A percentile compares a stretch with the other conserved stretches of the same genome.
phyloP scores from a whole-genome alignment of 768 basidiomycete genomes.

The Mycena alexandri region DNA sequence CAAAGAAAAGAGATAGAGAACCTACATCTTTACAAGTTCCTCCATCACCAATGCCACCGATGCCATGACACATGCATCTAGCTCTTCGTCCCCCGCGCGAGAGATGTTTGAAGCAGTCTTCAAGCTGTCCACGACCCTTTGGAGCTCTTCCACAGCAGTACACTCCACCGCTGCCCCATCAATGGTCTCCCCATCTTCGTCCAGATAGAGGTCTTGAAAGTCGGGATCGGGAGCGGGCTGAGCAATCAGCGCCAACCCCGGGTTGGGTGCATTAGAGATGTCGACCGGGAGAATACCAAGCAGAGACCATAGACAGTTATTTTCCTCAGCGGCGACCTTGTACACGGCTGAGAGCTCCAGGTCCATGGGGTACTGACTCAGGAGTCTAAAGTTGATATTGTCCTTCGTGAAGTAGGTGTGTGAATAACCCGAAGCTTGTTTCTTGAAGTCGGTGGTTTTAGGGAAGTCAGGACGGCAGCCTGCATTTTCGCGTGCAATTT shows the following conservation, averaged over 20 bases:
- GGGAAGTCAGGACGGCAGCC: too few relatives aligned
- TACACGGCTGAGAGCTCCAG: neutral
- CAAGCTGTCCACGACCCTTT: neutral
- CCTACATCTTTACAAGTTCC: slow-evolving; percentile 9
- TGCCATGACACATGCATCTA: slow-evolving; percentile 22
- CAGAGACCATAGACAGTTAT: slow-evolving; percentile 4
- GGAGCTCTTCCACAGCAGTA: neutral
- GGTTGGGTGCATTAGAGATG: neutral
- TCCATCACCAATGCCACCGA: slow-evolving; percentile 16
- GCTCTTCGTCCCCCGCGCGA: slow-evolving; percentile 11
- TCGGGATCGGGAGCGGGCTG: neutral
- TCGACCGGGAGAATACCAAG: slow-evolving; percentile 2
- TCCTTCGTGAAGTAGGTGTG: too few relatives aligned
- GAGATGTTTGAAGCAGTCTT: too few relatives aligned
- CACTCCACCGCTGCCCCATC: neutral
- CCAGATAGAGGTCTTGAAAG: neutral
- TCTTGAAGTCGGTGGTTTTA: too few relatives aligned
- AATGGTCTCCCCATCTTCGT: neutral
- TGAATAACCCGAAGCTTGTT: too few relatives aligned
- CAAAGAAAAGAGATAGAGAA: neutral
- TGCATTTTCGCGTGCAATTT: too few relatives aligned
- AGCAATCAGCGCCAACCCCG: too few relatives aligned
- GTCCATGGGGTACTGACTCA: slow-evolving; percentile 1
- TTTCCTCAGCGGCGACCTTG: slow-evolving; percentile 4
- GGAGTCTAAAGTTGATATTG: neutral